Base-by-base conservation (phyloP, 1,284 basidiomycete species). In the Earliella scabrosa region DNA sequence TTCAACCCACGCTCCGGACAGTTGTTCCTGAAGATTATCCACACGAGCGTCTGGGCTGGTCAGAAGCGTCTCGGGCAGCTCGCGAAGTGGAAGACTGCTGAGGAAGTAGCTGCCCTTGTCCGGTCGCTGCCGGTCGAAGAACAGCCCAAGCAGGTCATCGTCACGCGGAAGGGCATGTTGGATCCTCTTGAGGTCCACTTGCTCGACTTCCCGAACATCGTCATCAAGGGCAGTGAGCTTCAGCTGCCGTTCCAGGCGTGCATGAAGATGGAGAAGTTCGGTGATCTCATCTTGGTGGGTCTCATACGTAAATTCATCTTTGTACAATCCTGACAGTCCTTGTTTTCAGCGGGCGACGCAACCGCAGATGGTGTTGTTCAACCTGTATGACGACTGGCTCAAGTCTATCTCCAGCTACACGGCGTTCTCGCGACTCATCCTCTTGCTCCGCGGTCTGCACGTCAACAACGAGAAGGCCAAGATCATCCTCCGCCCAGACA, bases 231-330 rank as follows among this genome's bases (percentile, higher is more conserved):
- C 52, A 96, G 93, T 64, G 97, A 99, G 75, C 80, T 99, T 45
- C 97, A 99, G 72, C 77, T 99, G 58, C 97, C 97, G 1, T 99
- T 99, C 94, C 97, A 99, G 78, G 95, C 97, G 16, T 97, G 95
- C 66, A 95, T 99, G 90, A 98, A 99, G 83, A 96, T 99, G 86
- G 97, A 99, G 82, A 98, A 98, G 77, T 98, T 99, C 64, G 97
- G 97, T 77, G 97, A 99, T 73, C 79, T 99, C 58, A 98, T 98
- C 65, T 73, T 98, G 71, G 88, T 88, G 69, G 55, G 81, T 68
- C 14, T n/a, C 16, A n/a, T 14, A 14, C 31, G 51, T 38, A 41
- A 3, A 44, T n/a, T 24, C 18, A 16, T 14, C 23, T 32, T 34
- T 10, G 24, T 4, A 36, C 23, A 7, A 10, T 18, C 20, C 27